These are phyloP conservation scores for Penicillium simplicissimum DNA, from an alignment of 495 filamentous ascomycete species.

Conservation along the genomic window DNA sequence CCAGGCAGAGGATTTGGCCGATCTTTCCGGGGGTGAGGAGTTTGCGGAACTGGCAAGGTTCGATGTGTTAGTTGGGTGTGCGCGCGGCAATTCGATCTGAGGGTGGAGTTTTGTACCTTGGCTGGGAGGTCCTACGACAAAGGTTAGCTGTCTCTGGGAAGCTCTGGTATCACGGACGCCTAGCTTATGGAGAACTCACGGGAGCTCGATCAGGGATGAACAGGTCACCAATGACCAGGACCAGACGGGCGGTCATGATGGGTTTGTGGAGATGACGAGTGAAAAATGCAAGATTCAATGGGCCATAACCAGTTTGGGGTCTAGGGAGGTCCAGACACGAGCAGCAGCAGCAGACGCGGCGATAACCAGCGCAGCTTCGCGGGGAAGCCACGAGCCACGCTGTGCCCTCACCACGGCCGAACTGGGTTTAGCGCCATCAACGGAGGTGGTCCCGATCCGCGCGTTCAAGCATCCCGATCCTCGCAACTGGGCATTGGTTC, in stretches of 20 bases:
- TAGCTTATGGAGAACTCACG: slow-evolving; percentile 45
- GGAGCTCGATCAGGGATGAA: slow-evolving; percentile 96
- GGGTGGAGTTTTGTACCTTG: slow-evolving; percentile 60
- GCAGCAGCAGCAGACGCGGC: slow-evolving; percentile 10
- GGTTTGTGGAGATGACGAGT: slow-evolving; percentile 16
- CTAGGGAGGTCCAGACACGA: not conserved
- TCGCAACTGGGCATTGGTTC: slow-evolving; percentile 16
- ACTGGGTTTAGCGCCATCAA: slow-evolving; percentile 9
- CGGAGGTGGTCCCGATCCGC: slow-evolving; percentile 11
- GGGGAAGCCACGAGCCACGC: slow-evolving; percentile 35
- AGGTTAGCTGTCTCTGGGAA: slow-evolving; percentile 23
- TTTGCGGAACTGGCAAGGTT: slow-evolving; percentile 79
- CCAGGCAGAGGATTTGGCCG: slow-evolving; percentile 93
- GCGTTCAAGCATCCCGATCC: slow-evolving; percentile 9
- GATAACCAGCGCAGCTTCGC: slow-evolving; percentile 31
- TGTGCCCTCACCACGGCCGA: slow-evolving; percentile 24
- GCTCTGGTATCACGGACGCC: slow-evolving; percentile 60
- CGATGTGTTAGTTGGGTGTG: not conserved
- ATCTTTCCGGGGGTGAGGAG: slow-evolving; percentile 98
- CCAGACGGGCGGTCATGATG: slow-evolving; percentile 75
- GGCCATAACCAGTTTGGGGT: slow-evolving; percentile 29
- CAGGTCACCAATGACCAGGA: slow-evolving; percentile 93
- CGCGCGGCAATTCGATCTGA: not conserved
- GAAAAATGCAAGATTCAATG: slow-evolving; percentile 24
- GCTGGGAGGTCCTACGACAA: slow-evolving; percentile 74